Base-by-base conservation (phyloP, 2,329 filamentous ascomycete genomes). In the Colletotrichum acutatum region DNA sequence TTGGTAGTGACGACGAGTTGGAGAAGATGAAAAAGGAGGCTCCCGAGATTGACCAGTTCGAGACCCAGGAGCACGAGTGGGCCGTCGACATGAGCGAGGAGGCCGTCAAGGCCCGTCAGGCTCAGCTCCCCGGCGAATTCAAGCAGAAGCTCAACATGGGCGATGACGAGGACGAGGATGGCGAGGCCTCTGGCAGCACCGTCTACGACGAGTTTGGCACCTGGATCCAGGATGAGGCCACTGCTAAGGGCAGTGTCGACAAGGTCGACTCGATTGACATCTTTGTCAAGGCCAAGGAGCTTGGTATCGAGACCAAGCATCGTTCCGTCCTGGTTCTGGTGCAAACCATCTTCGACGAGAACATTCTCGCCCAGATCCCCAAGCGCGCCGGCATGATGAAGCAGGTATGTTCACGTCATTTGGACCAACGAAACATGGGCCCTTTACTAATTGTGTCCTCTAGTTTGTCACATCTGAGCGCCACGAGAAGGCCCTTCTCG, bases 1-100 rank as follows among this genome's bases (percentile, higher is more conserved):
- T 91, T 76, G 92, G 90, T 75, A 98, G 95, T 80, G 96, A 98
- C 80, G 95, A 98, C 81, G 97, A 98, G 84, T 92, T 98, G 79
- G 94, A 94, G 82, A 92, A 93, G 80, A 92, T 98, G 79, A 93
- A 93, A 78, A 89, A 89, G 58, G 87, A 86, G 76, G 85, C 87
- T 62, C 82, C 84, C 53, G 83, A 87, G 77, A 83, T 82, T 73
- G 82, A 83, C 69, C 88, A 90, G 67, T 83, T 86, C 66, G 90
- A 93, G 79, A 89, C 90, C 79, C 94, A 95, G 83, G 94, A 98
- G 76, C 92, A 97, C 75, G 91, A 97, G 77, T 99, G 97, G 97
- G 94, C 95, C 75, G 94, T 98, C 73, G 97, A 99, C 83, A 97
- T 97, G 87, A 98, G 95, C 76, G 95, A 95, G 83, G 95, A 95